Conservation (phyloP, 2,329 filamentous ascomycete genomes). For the Bipolaris zeicola region DNA sequence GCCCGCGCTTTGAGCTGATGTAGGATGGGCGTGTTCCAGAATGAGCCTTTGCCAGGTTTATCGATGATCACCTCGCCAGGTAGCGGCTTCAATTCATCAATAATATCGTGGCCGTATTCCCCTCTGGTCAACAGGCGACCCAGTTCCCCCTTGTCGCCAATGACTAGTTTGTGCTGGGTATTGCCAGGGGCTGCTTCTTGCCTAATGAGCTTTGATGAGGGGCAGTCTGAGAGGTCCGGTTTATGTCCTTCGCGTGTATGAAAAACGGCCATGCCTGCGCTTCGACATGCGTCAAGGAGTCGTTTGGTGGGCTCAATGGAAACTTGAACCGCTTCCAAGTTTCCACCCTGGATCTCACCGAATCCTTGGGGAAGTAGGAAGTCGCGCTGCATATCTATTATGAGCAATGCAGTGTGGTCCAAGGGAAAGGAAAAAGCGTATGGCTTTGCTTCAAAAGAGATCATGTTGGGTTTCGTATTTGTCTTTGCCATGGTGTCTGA, state of each 20-base stretch:
- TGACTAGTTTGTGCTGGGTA: constrained; percentile 53
- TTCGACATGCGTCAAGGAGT: constrained; percentile 52
- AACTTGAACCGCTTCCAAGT: constrained; percentile 48
- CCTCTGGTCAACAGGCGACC: constrained; percentile 60
- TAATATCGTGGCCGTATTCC: constrained; percentile 61
- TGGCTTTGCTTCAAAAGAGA: constrained; percentile 48
- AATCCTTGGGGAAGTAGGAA: constrained; percentile 59
- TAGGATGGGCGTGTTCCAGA: constrained; percentile 62
- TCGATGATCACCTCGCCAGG: constrained; percentile 62
- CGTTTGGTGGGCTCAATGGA: constrained; percentile 50
- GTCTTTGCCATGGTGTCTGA: constrained; percentile 14
- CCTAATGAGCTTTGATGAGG: constrained; percentile 57
- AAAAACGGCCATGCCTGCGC: constrained; percentile 53
- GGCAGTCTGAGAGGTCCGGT: constrained; percentile 59
- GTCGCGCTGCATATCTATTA: constrained; percentile 61
- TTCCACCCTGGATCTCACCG: constrained; percentile 58
- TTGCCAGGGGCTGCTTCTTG: constrained; percentile 56
- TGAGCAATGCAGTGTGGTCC: constrained; percentile 55
- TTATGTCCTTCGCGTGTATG: constrained; percentile 58
- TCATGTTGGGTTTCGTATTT: neutral
- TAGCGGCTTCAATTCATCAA: constrained; percentile 59
- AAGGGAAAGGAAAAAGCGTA: constrained; percentile 57
- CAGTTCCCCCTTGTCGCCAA: constrained; percentile 60
- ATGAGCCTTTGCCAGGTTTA: constrained; percentile 64
- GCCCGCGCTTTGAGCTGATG: constrained; percentile 60